Base-by-base conservation (phyloP, 371 early-diverging fungal species). In the Rhizopus delemar region DNA sequence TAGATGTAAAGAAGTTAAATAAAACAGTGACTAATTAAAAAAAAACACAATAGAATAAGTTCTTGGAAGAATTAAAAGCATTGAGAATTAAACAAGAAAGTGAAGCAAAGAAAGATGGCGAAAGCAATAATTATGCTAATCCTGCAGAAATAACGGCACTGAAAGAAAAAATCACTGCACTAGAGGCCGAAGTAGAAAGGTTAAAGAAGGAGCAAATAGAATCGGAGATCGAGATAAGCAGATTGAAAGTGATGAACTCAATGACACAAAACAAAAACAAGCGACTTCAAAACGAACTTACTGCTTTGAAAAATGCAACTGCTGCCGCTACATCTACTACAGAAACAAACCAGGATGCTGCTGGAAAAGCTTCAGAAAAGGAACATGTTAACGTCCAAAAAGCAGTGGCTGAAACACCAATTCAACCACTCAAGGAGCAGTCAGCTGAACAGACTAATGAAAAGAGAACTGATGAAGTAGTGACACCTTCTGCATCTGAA, bases 201-300 rank as follows among this genome's bases (percentile, higher is more conserved):
- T 31, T 53, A 7, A 50, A 41, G 8, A 65, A 59, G 7, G 15
- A 43, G 8, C 16, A 46, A 5, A 32, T 12, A 8, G 65, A 59
- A 0, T 35, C 48, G 4, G 48, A 38, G 11, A 49, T 68, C 32
- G 63, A 62, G 51, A 28, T 59, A 3, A 57, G 51, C 4, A 32
- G 68, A 35, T 56, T 48, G 8, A 62, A 63, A 15, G 68, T 59
- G 11, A 63, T 63, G 54, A 49, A 48, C 5, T 68, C 68, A 0
- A 68, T 68, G 68, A 41, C 49, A 22, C 45, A 52, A 41, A 60
- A 60, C 38, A 68, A 57, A 45, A 41, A 13, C 13, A 57, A 45
- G n/a, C 55, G 60, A 41, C 52, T 68, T 2, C 63, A 68, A 41
- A 59, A 50, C 22, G 59, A 68, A 36, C 13, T 56, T 12, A 57